Percentiles rank a stretch among this genome's conserved stretches.
phyloP scores from a whole-genome alignment of 768 basidiomycete genomes.

The Kwoniella mangroviensis region DNA sequence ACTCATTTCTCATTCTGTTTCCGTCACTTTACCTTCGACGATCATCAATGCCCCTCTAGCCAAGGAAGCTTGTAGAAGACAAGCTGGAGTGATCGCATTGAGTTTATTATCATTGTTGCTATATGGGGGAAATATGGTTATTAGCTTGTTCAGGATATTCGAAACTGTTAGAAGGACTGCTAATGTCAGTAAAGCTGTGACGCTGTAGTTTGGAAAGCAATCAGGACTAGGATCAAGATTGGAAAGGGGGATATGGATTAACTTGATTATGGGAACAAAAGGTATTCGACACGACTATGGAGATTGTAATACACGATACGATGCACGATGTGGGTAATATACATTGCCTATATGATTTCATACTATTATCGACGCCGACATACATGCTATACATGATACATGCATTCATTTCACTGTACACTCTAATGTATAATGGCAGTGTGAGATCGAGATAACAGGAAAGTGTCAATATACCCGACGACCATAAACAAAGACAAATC shows the following conservation, averaged over 20 bases:
- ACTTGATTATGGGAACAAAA: background rate
- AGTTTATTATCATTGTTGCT: constrained; percentile 40
- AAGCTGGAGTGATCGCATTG: constrained; percentile 48
- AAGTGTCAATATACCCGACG: no score
- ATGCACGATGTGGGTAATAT: no score
- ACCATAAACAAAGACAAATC: no score
- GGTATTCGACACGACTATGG: background rate
- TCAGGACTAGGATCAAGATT: background rate
- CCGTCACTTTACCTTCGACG: constrained; percentile 39
- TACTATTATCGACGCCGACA: no score
- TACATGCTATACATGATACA: no score
- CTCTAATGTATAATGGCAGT: no score
- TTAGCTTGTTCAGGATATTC: constrained; percentile 56
- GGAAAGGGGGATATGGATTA: background rate
- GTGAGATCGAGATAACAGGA: no score
- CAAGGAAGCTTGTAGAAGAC: constrained; percentile 45
- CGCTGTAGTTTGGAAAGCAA: background rate
- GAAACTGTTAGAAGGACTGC: constrained; percentile 51
- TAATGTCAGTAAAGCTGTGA: constrained; percentile 27
- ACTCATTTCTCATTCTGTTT: constrained; percentile 30
- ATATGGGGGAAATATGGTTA: constrained; percentile 54
- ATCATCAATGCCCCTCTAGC: constrained; percentile 31
- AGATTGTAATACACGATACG: no score
- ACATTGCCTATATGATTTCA: no score
- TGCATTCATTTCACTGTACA: no score